phyloP scores from a whole-genome alignment of 345 rosid genomes.

The Gossypium stocksii region DNA sequence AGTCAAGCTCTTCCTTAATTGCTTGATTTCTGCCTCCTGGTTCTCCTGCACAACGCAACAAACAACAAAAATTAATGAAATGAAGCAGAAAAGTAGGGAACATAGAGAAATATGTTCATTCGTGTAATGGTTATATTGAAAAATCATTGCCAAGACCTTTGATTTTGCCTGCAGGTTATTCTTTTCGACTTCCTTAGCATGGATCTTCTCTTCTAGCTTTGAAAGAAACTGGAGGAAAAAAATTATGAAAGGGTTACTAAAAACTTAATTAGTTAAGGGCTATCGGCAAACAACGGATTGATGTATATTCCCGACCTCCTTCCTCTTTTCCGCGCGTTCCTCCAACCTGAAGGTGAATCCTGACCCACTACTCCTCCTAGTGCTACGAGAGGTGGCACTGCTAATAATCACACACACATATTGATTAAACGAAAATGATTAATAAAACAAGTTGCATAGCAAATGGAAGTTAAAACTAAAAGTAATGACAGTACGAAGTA shows the following conservation, averaged over 20 bases:
- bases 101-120: conserved; percentile 7
- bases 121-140: background rate
- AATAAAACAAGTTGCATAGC: background rate
- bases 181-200: conserved; percentile 82
- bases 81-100: conserved; percentile 5
- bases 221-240: conserved; percentile 59
- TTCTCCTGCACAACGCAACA: conserved; percentile 57
- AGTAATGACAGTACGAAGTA: conserved; percentile 57
- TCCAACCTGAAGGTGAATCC: conserved; percentile 90
- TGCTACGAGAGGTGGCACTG: conserved; percentile 52
- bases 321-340: conserved; percentile 93
- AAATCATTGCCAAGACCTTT: conserved; percentile 44
- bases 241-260: conserved; percentile 7
- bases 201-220: conserved; percentile 91
- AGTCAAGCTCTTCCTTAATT: conserved; percentile 82
- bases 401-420: conserved; percentile 29
- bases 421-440: background rate
- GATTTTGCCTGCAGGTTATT: conserved; percentile 79
- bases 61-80: background rate
- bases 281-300: background rate
- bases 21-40: conserved; percentile 88
- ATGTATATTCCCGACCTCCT: conserved; percentile 52
- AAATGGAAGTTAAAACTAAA: conserved; percentile 8
- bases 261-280: conserved; percentile 4
- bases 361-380: conserved; percentile 52